Evolutionary conservation across 2,329 filamentous ascomycete species (phyloP), one percentile per base, ranked within the genome.

Genomic region (Coniochaeta sp.): DNA sequence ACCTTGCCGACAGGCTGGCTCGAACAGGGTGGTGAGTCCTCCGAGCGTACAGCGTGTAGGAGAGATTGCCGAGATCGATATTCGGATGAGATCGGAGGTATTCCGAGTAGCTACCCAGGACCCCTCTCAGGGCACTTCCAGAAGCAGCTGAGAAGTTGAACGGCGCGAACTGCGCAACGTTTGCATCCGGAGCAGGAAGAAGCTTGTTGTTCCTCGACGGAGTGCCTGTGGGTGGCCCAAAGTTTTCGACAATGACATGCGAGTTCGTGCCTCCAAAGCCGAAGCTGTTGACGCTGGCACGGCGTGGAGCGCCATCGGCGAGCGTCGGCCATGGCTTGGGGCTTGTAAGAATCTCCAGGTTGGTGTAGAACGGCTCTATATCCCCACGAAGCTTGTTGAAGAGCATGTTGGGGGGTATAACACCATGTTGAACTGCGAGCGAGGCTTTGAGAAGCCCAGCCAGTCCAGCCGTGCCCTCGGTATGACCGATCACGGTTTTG

Each of bases 311-410:
- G 22, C 40, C 40, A 18, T 6, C 7, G 7, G 33, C 7, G 8
- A 40, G 33, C 16, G 9, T 8, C 24, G 71, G 72, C 67, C 70
- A 75, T 14, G 70, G 71, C 1, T 67, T 63, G 48, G 69, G 65
- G 6, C 51, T 68, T 13, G 63, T 59, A 0, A 71, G 70, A 1
- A 74, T 64, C 57, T 70, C 71, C 51, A 75, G 60, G 51, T 73
- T 70, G n/a, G 24, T 10, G 27, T 30, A 32, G 14, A 12, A 16
- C 55, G 27, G 26, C 38, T 35, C 71, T 13, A 76, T 76, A 52
- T 66, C 67, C 16, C 63, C 63, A 48, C 77, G 78, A 7, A 71
- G 66, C 27, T 67, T 60, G 54, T 71, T 66, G 56, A 75, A 76
- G 56, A 73, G 69, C 46, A 66, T 58, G 48, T 71, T 73, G 5